phyloP scores from a whole-genome alignment of 2,329 filamentous ascomycete genomes.

The Macrophomina tecta region DNA sequence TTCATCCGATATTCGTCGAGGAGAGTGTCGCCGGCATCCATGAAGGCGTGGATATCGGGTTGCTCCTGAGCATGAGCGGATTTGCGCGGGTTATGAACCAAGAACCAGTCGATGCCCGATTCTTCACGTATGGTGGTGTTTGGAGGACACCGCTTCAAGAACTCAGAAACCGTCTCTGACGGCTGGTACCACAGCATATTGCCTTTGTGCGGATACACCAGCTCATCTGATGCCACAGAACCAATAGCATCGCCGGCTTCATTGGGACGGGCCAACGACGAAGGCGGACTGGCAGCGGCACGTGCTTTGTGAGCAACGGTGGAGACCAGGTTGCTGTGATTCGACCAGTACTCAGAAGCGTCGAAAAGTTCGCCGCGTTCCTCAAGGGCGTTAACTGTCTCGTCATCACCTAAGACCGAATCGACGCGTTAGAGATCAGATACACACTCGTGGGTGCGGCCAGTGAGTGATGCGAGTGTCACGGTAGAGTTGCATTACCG shows the following conservation, averaged over 20 bases:
- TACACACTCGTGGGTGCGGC: neutral
- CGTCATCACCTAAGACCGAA: conserved; percentile 28
- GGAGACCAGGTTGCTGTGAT: neutral
- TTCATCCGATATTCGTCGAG: conserved; percentile 56
- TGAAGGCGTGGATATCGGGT: conserved; percentile 55
- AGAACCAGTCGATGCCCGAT: conserved; percentile 69
- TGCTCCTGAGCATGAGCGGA: conserved; percentile 40
- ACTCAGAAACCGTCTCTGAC: conserved; percentile 67
- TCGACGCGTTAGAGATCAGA: neutral
- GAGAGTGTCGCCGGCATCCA: conserved; percentile 61
- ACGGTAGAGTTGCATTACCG: conserved; percentile 39
- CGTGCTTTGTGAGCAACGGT: conserved; percentile 12
- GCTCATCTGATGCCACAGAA: conserved; percentile 28
- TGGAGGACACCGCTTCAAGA: conserved; percentile 72
- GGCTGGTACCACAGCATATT: conserved; percentile 64
- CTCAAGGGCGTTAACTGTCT: conserved; percentile 22
- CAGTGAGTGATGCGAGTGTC: neutral
- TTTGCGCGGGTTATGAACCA: conserved; percentile 68
- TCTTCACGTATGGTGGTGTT: conserved; percentile 59
- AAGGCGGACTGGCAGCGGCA: neutral
- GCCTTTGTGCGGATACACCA: conserved; percentile 64
- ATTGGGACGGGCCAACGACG: neutral
- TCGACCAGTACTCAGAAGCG: conserved; percentile 8
- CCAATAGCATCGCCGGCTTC: conserved; percentile 18
- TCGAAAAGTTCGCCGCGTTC: neutral